Base-by-base conservation (phyloP, 352 stramenopile genomes). In the Globisporangium ultimum region DNA sequence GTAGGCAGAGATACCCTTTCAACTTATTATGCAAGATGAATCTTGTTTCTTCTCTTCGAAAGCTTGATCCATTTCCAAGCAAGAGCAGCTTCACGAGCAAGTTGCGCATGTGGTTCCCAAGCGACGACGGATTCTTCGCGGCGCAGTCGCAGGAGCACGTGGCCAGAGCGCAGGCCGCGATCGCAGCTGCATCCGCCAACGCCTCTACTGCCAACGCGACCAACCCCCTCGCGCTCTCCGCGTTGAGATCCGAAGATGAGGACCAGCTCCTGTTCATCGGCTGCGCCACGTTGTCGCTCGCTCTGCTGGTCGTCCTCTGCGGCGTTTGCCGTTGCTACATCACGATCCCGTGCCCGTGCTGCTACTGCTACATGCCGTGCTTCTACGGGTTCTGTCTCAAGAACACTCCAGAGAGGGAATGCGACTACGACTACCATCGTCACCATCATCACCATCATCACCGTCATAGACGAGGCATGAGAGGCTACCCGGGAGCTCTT, bases 381-480 rank as follows among this genome's bases (percentile, higher is more conserved):
- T 83, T 74, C 42, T 87, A 69, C 53, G 71, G 72, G 60, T 74
- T 76, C 53, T 87, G 79, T 28, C 72, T 74, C 36, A 67, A 66
- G 45, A 28, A 34, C 7, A 34, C 48, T 3, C 14, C 24, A 18
- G 18, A 55, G 34, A 17, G 28, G 8, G 14, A 42, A n/a, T 12
- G 5, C 8, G 10, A 45, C 4, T 5, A 2, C 21, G 22, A 42
- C 21, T 61, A 61, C 55, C 28, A 54, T 36, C 58, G 17, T 14
- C 34, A 59, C 45, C 21, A 60, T 18, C 28, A 36, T 10, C 28
- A 36, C 7, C 28, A 10, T 36, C 28, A 36, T 10, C 28, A 36
- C 9, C 7, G 8, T 36, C 28, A 36, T 36, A 5, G 28, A 36
- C 28, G 28, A 36, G 28, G 28, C 28, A 36, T 36, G 28, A 10